Evolutionary conservation across 1,139 yeast species (phyloP).

Genomic region (Geotrichum candidum): DNA sequence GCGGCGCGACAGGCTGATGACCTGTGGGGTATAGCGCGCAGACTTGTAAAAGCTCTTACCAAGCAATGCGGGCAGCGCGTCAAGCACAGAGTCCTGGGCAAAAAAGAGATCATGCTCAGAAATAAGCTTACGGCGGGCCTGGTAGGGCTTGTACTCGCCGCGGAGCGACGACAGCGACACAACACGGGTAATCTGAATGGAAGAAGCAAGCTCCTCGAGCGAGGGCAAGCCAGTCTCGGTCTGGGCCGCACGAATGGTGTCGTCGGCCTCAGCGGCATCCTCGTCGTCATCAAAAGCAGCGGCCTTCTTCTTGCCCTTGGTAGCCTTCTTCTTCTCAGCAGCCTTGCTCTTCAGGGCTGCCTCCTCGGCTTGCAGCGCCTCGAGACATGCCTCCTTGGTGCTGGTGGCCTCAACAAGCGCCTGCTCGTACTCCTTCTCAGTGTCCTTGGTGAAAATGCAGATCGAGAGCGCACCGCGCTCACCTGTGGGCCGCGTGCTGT

Average conservation of each 20-base stretch:
- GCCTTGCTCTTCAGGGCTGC: constrained; percentile 25
- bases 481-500: constrained; percentile 45
- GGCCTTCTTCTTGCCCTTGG: not conserved
- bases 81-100: constrained; percentile 61
- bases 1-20: constrained; percentile 12
- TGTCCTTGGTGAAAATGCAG: constrained; percentile 72
- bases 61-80: constrained; percentile 72
- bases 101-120: constrained; percentile 57
- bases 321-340: not conserved
- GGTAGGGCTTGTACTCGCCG: constrained; percentile 42
- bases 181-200: constrained; percentile 28
- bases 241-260: constrained; percentile 8
- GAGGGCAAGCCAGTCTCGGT: constrained; percentile 9
- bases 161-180: constrained; percentile 40
- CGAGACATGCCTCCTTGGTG: constrained; percentile 45
- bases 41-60: constrained; percentile 72
- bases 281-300: not conserved
- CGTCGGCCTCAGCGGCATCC: constrained; percentile 8
- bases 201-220: constrained; percentile 12
- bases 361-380: constrained; percentile 54
- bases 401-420: constrained; percentile 12
- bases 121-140: constrained; percentile 38
- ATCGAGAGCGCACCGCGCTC: constrained; percentile 33
- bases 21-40: constrained; percentile 22
- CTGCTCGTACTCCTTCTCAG: constrained; percentile 31